Percentiles rank a stretch among this genome's conserved stretches.
Evolutionary conservation across 192 early-diverging fungal species (phyloP).

Genomic region (Mortierella antarctica): DNA sequence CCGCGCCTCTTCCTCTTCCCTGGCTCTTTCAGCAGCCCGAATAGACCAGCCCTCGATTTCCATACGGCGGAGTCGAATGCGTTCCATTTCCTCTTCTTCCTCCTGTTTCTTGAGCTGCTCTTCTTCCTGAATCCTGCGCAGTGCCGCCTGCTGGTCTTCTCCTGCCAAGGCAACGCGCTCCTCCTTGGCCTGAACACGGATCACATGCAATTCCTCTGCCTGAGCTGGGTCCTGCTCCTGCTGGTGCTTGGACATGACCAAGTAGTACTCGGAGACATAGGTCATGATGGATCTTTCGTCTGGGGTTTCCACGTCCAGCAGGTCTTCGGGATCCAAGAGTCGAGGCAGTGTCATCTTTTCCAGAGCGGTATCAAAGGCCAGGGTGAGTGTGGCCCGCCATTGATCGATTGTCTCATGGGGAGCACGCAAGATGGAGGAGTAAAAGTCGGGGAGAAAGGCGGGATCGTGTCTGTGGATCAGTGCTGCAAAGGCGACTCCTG

Average conservation of each 20-base stretch:
- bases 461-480: slow-evolving; percentile 61
- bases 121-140: slow-evolving; percentile 26
- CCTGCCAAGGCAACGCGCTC: slow-evolving; percentile 29
- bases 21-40: slow-evolving; percentile 33
- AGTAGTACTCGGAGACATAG: slow-evolving; percentile 64
- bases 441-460: slow-evolving; percentile 56
- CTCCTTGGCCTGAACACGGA: slow-evolving; percentile 37
- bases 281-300: slow-evolving; percentile 66
- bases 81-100: slow-evolving; percentile 43
- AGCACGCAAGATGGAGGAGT: slow-evolving; percentile 36
- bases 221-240: slow-evolving; percentile 19
- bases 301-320: slow-evolving; percentile 61
- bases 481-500: slow-evolving; percentile 62
- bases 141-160: slow-evolving; percentile 15
- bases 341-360: slow-evolving; percentile 52
- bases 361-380: slow-evolving; percentile 56
- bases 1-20: slow-evolving; percentile 45
- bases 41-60: slow-evolving; percentile 54
- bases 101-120: slow-evolving; percentile 32
- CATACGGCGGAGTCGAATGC: slow-evolving; percentile 43
- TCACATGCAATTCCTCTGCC: slow-evolving; percentile 20
- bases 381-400: slow-evolving; percentile 44
- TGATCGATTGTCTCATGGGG: slow-evolving; percentile 51
- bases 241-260: slow-evolving; percentile 60
- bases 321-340: slow-evolving; percentile 59